Evolutionary conservation across 164 flowering plant genomes (phyloP).

Genomic region (Liquidambar formosana): DNA sequence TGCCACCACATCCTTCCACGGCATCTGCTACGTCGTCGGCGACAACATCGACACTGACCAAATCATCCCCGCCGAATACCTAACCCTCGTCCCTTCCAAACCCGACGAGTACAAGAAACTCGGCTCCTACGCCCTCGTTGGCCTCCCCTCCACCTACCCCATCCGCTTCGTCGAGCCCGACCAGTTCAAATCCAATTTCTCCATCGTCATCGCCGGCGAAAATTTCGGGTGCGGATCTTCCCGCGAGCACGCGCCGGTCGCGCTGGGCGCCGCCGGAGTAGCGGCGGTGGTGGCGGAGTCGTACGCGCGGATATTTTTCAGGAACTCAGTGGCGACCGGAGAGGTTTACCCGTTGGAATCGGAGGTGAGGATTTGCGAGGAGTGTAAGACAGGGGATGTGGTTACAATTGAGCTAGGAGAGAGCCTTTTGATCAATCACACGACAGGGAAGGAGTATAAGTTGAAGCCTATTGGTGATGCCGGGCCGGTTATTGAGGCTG

Average conservation of each 20-base stretch:
- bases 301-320: constrained; percentile 89
- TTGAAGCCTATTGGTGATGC: constrained; percentile 97
- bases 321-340: constrained; percentile 93
- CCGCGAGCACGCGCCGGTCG: constrained; percentile 97
- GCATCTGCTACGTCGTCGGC: constrained; percentile 82
- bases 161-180: constrained; percentile 65
- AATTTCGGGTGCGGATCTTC: constrained; percentile 99
- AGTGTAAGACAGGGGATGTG: constrained; percentile 83
- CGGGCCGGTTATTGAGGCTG: constrained; percentile 95
- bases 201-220: constrained; percentile 75
- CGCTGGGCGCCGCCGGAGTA: constrained; percentile 85
- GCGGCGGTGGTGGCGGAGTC: constrained; percentile 90
- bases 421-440: constrained; percentile 70
- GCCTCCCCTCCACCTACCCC: constrained; percentile 71
- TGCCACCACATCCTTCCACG: constrained; percentile 59
- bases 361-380: constrained; percentile 80
- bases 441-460: constrained; percentile 78
- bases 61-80: constrained; percentile 96
- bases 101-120: constrained; percentile 91
- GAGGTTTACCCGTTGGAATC: constrained; percentile 91
- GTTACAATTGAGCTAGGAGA: constrained; percentile 73
- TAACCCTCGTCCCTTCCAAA: constrained; percentile 91
- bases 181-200: constrained; percentile 52
- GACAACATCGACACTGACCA: constrained; percentile 99
- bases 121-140: constrained; percentile 79